Percentiles rank a stretch among this genome's conserved stretches.
These are phyloP conservation scores for Phycomyces nitens DNA, from an alignment of 192 early-diverging fungal genomes.

Conservation along the genomic window DNA sequence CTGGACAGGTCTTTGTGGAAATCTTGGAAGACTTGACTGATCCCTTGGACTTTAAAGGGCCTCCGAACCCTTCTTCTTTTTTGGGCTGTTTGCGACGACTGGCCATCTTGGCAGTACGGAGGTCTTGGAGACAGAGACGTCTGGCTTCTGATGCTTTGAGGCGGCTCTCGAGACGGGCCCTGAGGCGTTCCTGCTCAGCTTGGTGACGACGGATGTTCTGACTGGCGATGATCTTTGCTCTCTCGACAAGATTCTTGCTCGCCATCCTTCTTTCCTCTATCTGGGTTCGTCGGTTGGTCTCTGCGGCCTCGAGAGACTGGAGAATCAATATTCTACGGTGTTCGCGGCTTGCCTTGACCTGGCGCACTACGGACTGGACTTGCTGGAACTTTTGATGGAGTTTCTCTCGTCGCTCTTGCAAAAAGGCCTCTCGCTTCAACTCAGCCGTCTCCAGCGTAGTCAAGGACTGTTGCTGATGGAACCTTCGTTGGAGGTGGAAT, in stretches of 20 bases:
- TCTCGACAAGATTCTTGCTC: slow-evolving; percentile 18
- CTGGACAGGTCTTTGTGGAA: too few species aligned
- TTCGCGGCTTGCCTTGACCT: slow-evolving; percentile 13
- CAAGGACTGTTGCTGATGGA: slow-evolving; percentile 10
- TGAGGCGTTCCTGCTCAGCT: slow-evolving; percentile 12
- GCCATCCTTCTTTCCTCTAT: slow-evolving; percentile 19
- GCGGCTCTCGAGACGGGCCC: background rate
- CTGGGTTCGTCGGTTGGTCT: slow-evolving; percentile 15
- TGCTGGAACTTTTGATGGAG: slow-evolving; percentile 17
- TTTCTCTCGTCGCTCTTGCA: slow-evolving; percentile 16
- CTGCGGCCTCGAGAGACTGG: slow-evolving; percentile 14
- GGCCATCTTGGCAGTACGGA: background rate
- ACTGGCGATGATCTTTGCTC: slow-evolving; percentile 16
- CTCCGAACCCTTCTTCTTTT: background rate
- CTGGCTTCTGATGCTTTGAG: background rate
- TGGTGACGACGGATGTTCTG: slow-evolving; percentile 11
- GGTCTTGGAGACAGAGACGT: background rate
- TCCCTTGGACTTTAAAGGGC: too few species aligned
- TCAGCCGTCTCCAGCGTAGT: slow-evolving; percentile 7
- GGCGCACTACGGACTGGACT: slow-evolving; percentile 13
- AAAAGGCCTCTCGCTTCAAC: slow-evolving; percentile 21
- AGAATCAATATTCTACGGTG: background rate
- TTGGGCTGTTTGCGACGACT: background rate
- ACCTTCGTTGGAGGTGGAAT: slow-evolving; percentile 24
- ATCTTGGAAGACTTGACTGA: too few species aligned